Evolutionary conservation across 345 rosid species (phyloP).

Genomic region (Gossypium arboreum): DNA sequence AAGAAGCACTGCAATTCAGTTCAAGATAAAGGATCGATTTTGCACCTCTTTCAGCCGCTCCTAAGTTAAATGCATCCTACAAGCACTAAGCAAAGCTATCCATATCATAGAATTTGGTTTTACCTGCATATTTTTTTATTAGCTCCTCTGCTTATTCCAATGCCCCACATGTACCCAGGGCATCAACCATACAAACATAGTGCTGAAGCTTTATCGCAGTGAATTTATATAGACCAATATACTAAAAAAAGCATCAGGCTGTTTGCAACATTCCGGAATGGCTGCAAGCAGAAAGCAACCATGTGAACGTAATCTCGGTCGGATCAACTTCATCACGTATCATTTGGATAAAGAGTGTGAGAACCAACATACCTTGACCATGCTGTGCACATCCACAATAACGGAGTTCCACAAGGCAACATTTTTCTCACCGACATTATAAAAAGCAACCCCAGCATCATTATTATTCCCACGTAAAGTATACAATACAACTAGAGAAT

Average conservation of each 20-base stretch:
- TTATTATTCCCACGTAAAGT: slow-evolving; percentile 42
- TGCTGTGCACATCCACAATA: slow-evolving; percentile 64
- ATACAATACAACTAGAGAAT: slow-evolving; percentile 63
- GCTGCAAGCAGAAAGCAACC: slow-evolving; percentile 77
- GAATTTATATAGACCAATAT: slow-evolving; percentile 32
- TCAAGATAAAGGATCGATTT: slow-evolving; percentile 41
- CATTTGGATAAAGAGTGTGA: slow-evolving; percentile 51
- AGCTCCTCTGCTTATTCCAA: slow-evolving; percentile 63
- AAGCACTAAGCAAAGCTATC: slow-evolving; percentile 74
- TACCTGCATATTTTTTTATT: slow-evolving; percentile 40
- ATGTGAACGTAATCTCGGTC: slow-evolving; percentile 72
- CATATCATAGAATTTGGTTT: slow-evolving; percentile 52
- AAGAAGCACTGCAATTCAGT: slow-evolving; percentile 48
- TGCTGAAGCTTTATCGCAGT: slow-evolving; percentile 44
- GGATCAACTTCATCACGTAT: slow-evolving; percentile 44
- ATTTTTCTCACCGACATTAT: slow-evolving; percentile 35
- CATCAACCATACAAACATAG: slow-evolving; percentile 69
- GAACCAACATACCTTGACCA: slow-evolving; percentile 49
- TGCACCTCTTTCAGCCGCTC: slow-evolving; percentile 61
- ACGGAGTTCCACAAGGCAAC: slow-evolving; percentile 66
- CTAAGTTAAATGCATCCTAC: slow-evolving; percentile 52
- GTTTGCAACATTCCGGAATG: slow-evolving; percentile 60
- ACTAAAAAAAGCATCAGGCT: slow-evolving; percentile 47
- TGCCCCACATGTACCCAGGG: slow-evolving; percentile 60
- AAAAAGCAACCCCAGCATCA: slow-evolving; percentile 45